phyloP scores from a whole-genome alignment of 2,329 filamentous ascomycete species.

The Parastagonospora nodorum region DNA sequence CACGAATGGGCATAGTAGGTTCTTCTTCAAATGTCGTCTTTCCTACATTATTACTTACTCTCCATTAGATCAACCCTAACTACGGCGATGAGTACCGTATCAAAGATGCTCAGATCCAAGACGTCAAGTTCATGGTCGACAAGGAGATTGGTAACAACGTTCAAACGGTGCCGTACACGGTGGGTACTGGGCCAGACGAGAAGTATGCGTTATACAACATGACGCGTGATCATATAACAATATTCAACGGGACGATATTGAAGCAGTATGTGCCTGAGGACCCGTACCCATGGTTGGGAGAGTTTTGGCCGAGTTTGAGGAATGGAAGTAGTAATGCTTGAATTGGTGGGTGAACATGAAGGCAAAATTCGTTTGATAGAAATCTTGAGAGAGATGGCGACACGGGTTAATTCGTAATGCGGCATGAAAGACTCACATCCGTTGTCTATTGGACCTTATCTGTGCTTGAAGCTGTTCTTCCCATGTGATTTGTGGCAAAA shows the following conservation, averaged over 20 bases:
- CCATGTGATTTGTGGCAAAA: too few species aligned
- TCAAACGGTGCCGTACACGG: constrained; percentile 30
- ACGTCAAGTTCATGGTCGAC: constrained; percentile 27
- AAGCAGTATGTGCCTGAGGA: constrained; percentile 24
- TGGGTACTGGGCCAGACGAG: constrained; percentile 31
- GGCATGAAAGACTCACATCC: too few species aligned
- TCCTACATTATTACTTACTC: background rate
- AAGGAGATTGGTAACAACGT: constrained; percentile 36
- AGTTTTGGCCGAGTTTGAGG: constrained; percentile 23
- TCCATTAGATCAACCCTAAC: constrained; percentile 24
- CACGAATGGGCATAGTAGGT: constrained; percentile 31
- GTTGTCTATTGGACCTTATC: too few species aligned
- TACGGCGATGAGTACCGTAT: constrained; percentile 32
- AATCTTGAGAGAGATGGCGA: too few species aligned
- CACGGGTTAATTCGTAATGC: too few species aligned
- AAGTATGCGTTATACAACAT: constrained; percentile 33
- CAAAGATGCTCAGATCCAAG: constrained; percentile 24
- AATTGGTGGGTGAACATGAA: too few species aligned
- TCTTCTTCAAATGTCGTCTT: background rate
- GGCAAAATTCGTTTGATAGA: background rate
- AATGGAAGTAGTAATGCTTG: background rate
- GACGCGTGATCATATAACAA: constrained; percentile 28
- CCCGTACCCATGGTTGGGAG: constrained; percentile 27
- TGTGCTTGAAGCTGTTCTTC: too few species aligned
- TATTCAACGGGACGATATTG: constrained; percentile 22